A percentile compares a stretch with the other conserved stretches of the same genome.
These are phyloP conservation scores for Betula pendula DNA, from an alignment of 306 rosid species.

Conservation along the genomic window DNA sequence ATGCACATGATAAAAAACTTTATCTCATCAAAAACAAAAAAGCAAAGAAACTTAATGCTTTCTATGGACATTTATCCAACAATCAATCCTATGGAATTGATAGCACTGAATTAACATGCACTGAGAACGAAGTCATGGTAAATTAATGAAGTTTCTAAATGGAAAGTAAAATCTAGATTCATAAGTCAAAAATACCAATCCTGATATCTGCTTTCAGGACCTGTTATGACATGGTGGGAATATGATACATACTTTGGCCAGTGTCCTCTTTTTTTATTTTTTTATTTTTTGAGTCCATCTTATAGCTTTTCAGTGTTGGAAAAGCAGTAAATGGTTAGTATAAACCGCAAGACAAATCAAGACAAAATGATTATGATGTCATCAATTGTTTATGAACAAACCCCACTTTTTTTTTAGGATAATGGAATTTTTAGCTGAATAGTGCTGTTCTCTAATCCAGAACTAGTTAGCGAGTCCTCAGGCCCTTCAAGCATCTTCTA, in stretches of 20 bases:
- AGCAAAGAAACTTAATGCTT: not conserved
- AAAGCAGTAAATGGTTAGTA: not conserved
- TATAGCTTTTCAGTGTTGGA: not conserved
- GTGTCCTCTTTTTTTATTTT: not conserved
- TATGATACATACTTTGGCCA: not conserved
- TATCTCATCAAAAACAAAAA: not conserved
- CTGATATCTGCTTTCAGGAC: not conserved
- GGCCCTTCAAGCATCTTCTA: not conserved
- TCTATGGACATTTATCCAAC: not conserved
- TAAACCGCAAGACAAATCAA: not conserved
- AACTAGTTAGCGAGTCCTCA: not conserved
- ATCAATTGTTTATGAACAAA: not conserved
- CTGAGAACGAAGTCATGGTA: not conserved
- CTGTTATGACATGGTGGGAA: not conserved
- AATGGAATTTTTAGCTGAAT: not conserved
- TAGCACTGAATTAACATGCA: not conserved
- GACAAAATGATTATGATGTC: not conserved
- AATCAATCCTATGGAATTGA: not conserved
- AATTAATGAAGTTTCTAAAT: not conserved
- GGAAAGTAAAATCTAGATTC: not conserved
- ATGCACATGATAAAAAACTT: not conserved
- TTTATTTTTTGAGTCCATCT: not conserved
- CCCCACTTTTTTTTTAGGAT: not conserved
- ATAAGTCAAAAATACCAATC: not conserved
- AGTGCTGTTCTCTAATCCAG: not conserved